phyloP scores from a whole-genome alignment of 352 stramenopile genomes.

The Phytophthora fragariaefolia region DNA sequence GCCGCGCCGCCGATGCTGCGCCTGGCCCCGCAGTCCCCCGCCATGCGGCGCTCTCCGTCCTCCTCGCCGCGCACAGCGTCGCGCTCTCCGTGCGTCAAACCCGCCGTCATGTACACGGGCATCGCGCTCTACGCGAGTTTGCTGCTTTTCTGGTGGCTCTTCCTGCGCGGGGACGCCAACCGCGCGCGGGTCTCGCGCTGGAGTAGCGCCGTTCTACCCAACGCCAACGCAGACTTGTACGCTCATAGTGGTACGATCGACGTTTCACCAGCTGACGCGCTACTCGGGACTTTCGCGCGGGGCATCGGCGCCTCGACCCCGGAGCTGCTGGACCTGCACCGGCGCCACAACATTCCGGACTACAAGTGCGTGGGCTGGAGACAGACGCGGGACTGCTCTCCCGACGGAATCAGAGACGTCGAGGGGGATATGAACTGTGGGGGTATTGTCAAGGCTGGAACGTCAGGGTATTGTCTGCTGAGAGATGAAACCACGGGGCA shows the following conservation, averaged over 20 bases:
- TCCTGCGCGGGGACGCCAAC: conserved; percentile 26
- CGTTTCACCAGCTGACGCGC: background rate
- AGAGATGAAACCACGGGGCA: conserved; percentile 37
- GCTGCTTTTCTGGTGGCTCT: conserved; percentile 41
- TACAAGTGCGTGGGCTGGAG: conserved; percentile 55
- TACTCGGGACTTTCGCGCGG: conserved; percentile 25
- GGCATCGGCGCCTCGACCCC: conserved; percentile 27
- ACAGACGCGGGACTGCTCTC: conserved; percentile 47
- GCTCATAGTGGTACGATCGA: background rate
- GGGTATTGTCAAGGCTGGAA: conserved; percentile 28
- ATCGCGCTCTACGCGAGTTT: conserved; percentile 28
- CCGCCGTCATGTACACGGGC: conserved; percentile 26
- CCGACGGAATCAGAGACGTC: conserved; percentile 44
- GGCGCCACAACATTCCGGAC: conserved; percentile 21
- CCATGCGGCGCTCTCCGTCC: conserved; percentile 17
- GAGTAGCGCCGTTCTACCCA: conserved; percentile 20
- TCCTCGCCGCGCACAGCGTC: conserved; percentile 9
- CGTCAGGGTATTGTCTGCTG: conserved; percentile 54
- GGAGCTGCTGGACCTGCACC: conserved; percentile 31
- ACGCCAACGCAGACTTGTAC: background rate
- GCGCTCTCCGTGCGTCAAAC: conserved; percentile 18
- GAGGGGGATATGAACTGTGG: conserved; percentile 39
- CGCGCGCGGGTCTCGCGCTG: conserved; percentile 19
- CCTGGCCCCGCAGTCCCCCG: background rate
- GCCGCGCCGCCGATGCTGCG: conserved; percentile 3